phyloP scores from a whole-genome alignment of 83 land plant species.

The Thuja plicata region DNA sequence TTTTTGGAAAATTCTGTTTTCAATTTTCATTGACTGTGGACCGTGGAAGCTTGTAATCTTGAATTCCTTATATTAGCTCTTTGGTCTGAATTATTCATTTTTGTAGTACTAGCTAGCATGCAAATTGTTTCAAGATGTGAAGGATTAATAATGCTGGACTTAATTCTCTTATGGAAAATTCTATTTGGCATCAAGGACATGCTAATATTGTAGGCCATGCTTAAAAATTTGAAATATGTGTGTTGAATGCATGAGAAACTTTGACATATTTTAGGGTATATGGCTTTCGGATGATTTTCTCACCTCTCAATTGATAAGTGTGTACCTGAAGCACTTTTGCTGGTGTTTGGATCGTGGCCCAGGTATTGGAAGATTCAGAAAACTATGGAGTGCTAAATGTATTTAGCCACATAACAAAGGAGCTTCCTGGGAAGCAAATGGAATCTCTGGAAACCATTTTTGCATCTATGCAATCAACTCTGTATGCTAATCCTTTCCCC shows the following conservation, averaged over 20 bases:
- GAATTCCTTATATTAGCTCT: not conserved
- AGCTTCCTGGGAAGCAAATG: constrained; percentile 50
- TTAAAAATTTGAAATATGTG: not conserved
- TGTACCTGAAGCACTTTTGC: not conserved
- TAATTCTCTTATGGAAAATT: not conserved
- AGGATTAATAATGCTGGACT: not conserved
- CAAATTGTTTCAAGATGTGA: not conserved
- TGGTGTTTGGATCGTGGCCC: not conserved
- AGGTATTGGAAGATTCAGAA: constrained; percentile 46
- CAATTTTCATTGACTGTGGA: not conserved
- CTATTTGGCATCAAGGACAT: not conserved
- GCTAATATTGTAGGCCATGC: not conserved
- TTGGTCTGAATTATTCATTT: not conserved
- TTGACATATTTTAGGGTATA: not conserved
- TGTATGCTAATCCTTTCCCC: constrained; percentile 35
- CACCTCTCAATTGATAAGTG: not conserved
- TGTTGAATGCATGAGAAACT: not conserved
- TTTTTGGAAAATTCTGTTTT: not conserved
- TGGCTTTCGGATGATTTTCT: not conserved
- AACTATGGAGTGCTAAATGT: constrained; percentile 49
- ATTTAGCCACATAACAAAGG: constrained; percentile 30
- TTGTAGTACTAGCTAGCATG: not conserved
- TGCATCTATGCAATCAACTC: constrained; percentile 36
- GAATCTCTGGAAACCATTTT: constrained; percentile 50
- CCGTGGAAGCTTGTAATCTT: not conserved